Evolutionary conservation across 768 basidiomycete genomes (phyloP), one percentile per base, ranked within the genome.

Genomic region (Boletus eberwhitei): DNA sequence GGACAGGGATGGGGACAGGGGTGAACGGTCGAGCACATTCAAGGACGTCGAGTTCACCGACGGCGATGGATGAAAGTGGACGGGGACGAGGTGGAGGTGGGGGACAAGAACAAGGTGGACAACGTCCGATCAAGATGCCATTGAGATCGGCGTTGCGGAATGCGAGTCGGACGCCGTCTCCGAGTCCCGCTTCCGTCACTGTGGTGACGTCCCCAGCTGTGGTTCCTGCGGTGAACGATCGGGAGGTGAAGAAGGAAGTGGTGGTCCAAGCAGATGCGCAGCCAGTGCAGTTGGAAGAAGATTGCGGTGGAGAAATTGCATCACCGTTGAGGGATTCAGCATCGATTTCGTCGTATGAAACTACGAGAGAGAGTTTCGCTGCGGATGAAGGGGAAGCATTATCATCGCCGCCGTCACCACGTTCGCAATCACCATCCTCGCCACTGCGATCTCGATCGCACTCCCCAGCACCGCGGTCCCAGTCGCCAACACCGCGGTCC

Each of bases 101-200:
- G 8, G 48, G 40, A 0, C 47, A 17, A 9, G 53, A 32, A 8
- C 36, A 49, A 19, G 37, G 36, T 24, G 48, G 17, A 8, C 55
- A 53, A 2, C 64, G 70, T 8, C 74, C 75, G 3, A 71, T 72
- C 9, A 79, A 77, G 65, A 66, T 74, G 26, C 86, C 87, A 0
- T 62, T 90, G 32, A 75, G 79, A 50, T 87, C 86, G 50, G 88
- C 86, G 22, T 58, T 90, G 70, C 79, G 80, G 59, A 78, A 79
- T 54, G 42, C 75, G 13, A 82, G 79, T 54, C 68, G 78, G 44
- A 77, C 78, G 24, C 78, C 81, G 9, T 81, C 82, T 22, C 82
- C 82, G 19, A 42, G 54, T 5, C 60, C 55, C 5, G 26, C 37
- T 13, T 6, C 8, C 2, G 41, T 32, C 5, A 7, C 39, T 8